Conservation (phyloP, 2,329 filamentous ascomycete species). For the Leptoxyphium fumago region DNA sequence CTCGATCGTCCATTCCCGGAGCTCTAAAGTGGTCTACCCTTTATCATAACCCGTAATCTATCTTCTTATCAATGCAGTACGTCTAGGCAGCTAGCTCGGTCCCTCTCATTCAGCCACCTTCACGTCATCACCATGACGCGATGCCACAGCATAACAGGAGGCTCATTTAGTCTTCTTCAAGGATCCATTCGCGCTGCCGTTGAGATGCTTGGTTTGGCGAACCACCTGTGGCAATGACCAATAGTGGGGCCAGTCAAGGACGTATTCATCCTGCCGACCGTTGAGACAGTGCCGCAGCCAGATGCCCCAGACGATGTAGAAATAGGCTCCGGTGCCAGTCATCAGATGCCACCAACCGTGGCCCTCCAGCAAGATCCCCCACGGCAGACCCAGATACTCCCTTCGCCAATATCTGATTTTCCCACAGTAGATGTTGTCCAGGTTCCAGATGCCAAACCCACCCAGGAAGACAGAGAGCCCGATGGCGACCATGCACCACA, state of each 20-base stretch:
- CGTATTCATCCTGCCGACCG: constrained; percentile 55
- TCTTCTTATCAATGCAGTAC: too few species aligned
- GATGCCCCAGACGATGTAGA: constrained; percentile 71
- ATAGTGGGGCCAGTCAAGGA: constrained; percentile 49
- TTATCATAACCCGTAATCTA: too few species aligned
- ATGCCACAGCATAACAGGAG: too few species aligned
- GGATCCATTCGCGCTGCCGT: background rate
- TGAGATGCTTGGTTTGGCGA: background rate
- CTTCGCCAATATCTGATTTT: constrained; percentile 51
- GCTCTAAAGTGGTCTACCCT: too few species aligned
- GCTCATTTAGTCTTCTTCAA: background rate
- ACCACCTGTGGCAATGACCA: background rate
- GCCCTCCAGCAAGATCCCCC: constrained; percentile 61
- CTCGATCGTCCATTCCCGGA: too few species aligned
- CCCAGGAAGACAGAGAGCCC: constrained; percentile 58
- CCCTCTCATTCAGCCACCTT: too few species aligned
- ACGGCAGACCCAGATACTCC: constrained; percentile 52
- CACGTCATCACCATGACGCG: too few species aligned
- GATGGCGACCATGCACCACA: constrained; percentile 62
- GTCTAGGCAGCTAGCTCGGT: too few species aligned
- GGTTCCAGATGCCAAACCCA: constrained; percentile 62
- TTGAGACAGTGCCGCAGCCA: constrained; percentile 69
- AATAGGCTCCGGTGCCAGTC: constrained; percentile 74
- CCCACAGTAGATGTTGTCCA: constrained; percentile 65
- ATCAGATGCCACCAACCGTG: constrained; percentile 70